Evolutionary conservation across 2,329 filamentous ascomycete genomes (phyloP), one percentile per base, ranked within the genome.

Genomic region (Arthrocladium fulminans): DNA sequence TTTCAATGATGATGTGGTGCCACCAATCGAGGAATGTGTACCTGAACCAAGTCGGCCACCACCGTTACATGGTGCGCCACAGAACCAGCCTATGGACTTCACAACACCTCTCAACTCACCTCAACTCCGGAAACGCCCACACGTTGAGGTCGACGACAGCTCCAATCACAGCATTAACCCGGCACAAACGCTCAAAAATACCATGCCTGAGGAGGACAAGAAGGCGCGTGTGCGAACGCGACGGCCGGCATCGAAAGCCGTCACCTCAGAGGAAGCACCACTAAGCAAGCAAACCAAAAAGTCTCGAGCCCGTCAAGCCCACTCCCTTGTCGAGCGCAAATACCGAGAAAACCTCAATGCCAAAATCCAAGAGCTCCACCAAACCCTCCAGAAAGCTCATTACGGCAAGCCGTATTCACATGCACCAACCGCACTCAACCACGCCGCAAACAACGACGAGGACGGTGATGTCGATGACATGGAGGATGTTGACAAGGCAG

Each of bases 311-410:
- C 55, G 56, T 23, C 55, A 57, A 46, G 57, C 57, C 12, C 57
- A 59, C 39, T 54, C 50, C 2, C 52, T 59, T 15, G 57, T 59
- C 25, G 57, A 59, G 30, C 52, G 52, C 34, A 59, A 59, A 29
- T 59, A 59, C 34, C 50, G 57, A 25, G 57, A 59, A 46, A 59
- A 59, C 43, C 51, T 59, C 42, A 59, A 59, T 40, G 53, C 57
- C 19, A 59, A 59, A 43, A 55, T 59, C 38, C 48, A 50, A n/a
- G 54, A 57, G 37, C 45, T 59, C 4, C 55, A 59, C 51, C 49
- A 38, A 37, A 56, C 55, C 1, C 49, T 59, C 1, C 55, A 57
- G 35, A 51, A 47, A 29, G 51, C 55, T 8, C 55, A 57, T 24
- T 54, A 56, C 46, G 51, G 55, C 13, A 55, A 52, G 29, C 52